These are phyloP conservation scores for Henningerozyma blattae DNA, from an alignment of 805 yeast species.

Conservation along the genomic window DNA sequence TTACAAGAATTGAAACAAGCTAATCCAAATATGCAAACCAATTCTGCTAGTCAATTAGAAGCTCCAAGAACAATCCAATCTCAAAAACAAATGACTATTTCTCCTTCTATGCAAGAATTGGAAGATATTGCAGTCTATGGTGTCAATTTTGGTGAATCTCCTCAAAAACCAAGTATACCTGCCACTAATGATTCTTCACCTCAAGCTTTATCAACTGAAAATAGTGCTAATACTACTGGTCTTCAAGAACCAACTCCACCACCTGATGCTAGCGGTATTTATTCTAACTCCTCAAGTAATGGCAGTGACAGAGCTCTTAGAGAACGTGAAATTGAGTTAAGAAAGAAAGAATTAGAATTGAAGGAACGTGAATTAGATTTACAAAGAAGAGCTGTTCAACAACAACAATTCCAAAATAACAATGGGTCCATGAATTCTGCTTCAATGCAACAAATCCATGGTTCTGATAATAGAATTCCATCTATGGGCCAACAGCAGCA, in stretches of 20 bases:
- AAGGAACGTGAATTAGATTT: conserved; percentile 22
- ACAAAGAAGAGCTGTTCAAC: conserved; percentile 12
- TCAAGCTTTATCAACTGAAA: no score
- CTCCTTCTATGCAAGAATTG: conserved; percentile 21
- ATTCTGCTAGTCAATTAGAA: no score
- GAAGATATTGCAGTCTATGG: conserved; percentile 22
- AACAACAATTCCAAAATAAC: conserved; percentile 4
- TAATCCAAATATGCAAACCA: background rate
- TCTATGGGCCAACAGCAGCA: background rate
- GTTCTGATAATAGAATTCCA: background rate
- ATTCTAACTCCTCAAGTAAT: background rate
- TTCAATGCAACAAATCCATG: background rate
- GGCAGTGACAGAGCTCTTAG: conserved; percentile 10
- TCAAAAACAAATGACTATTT: background rate
- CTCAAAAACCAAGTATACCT: conserved; percentile 5
- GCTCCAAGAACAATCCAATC: no score
- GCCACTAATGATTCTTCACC: no score
- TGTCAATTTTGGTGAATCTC: conserved; percentile 17
- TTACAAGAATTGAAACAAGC: background rate
- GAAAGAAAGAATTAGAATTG: conserved; percentile 17
- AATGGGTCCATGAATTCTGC: background rate
- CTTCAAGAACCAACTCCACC: background rate
- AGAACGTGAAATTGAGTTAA: conserved; percentile 19
- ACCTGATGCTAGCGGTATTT: conserved; percentile 28
- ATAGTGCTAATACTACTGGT: no score